A percentile compares a stretch with the other conserved stretches of the same genome.
phyloP scores from a whole-genome alignment of 208 protist species.

The Leishmania arabica region DNA sequence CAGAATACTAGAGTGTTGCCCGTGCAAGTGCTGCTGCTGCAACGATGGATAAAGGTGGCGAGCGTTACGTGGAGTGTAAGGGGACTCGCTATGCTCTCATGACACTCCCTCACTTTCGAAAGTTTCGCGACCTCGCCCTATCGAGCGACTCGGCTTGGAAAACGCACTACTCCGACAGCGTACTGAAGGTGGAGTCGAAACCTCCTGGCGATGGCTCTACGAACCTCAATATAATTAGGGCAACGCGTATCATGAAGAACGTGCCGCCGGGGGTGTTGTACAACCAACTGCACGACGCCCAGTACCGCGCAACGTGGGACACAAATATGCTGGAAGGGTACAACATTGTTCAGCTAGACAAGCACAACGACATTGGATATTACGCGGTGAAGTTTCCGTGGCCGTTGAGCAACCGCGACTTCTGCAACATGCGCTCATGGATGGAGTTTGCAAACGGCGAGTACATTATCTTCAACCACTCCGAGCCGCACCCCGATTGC shows the following conservation, averaged over 20 bases:
- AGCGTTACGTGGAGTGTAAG: conserved; percentile 49
- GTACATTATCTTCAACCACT: conserved; percentile 94
- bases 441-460: conserved; percentile 91
- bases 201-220: conserved; percentile 51
- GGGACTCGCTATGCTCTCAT: conserved; percentile 63
- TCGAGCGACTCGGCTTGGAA: conserved; percentile 45
- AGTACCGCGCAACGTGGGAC: conserved; percentile 88
- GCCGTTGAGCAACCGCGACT: conserved; percentile 88
- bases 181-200: conserved; percentile 60
- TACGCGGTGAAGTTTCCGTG: conserved; percentile 89
- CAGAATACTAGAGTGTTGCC: not conserved
- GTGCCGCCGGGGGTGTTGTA: conserved; percentile 77
- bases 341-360: conserved; percentile 83
- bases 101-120: conserved; percentile 68
- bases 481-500: conserved; percentile 73
- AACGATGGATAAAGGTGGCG: conserved; percentile 1
- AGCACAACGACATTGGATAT: conserved; percentile 92
- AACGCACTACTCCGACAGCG: conserved; percentile 47
- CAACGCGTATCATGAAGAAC: conserved; percentile 60
- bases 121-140: conserved; percentile 59
- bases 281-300: conserved; percentile 85
- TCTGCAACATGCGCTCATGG: conserved; percentile 93
- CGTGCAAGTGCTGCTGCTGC: not conserved
- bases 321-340: conserved; percentile 86
- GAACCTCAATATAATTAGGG: conserved; percentile 79